phyloP scores from a whole-genome alignment of 2,329 filamentous ascomycete species.

The Sporothrix mexicana region DNA sequence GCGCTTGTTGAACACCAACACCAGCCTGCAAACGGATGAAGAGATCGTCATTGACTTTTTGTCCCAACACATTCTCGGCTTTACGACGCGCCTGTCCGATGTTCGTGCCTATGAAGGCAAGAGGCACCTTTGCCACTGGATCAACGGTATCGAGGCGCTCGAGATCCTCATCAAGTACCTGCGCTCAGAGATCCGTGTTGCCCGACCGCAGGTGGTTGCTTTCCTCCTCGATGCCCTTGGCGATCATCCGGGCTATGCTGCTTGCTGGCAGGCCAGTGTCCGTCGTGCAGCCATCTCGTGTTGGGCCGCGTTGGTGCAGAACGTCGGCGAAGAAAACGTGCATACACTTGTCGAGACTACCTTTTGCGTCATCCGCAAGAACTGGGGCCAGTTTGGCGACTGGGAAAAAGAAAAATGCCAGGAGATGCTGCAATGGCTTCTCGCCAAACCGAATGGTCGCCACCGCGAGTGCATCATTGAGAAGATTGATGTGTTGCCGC shows the following conservation, averaged over 20 bases:
- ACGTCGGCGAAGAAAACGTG: conserved; percentile 72
- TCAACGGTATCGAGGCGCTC: conserved; percentile 69
- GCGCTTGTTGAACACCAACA: conserved; percentile 41
- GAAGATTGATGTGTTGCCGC: conserved; percentile 78
- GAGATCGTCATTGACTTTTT: conserved; percentile 76
- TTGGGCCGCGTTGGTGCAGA: conserved; percentile 79
- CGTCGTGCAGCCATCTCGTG: conserved; percentile 79
- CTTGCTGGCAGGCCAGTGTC: conserved; percentile 50
- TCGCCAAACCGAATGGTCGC: conserved; percentile 49
- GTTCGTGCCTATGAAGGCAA: conserved; percentile 46
- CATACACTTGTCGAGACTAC: conserved; percentile 84
- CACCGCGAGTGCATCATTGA: conserved; percentile 66
- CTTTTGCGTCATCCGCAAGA: conserved; percentile 81
- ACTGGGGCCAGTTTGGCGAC: conserved; percentile 73
- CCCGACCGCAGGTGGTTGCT: conserved; percentile 90
- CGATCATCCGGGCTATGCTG: conserved; percentile 57
- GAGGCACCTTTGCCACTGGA: conserved; percentile 38
- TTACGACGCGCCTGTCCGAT: conserved; percentile 83
- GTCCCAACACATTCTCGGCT: conserved; percentile 80
- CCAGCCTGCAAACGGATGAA: conserved; percentile 45
- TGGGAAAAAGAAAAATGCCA: conserved; percentile 65
- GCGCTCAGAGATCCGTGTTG: conserved; percentile 73
- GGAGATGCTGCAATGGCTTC: conserved; percentile 67
- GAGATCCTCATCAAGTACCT: conserved; percentile 85
- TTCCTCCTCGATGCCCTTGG: conserved; percentile 85